These are phyloP conservation scores for Ceratobasidium sp. DNA, from an alignment of 1,284 basidiomycete genomes.

Conservation along the genomic window DNA sequence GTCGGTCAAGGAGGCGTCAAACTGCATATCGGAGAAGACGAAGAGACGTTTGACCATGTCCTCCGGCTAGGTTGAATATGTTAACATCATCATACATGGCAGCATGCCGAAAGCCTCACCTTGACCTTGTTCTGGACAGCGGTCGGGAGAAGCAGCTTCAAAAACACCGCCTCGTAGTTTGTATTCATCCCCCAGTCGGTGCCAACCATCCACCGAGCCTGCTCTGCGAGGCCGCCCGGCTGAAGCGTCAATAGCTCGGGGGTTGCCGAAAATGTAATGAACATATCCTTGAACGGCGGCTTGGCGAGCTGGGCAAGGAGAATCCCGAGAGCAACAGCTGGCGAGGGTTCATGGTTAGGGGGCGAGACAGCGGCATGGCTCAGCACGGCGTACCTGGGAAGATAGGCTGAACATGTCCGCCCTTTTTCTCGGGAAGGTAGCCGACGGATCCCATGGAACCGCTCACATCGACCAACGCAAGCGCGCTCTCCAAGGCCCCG, in stretches of 20 bases:
- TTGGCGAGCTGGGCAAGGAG: slow-evolving; percentile 68
- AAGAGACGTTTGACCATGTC: slow-evolving; percentile 77
- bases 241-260: slow-evolving; percentile 65
- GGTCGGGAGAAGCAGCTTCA: slow-evolving; percentile 67
- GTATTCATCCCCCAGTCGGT: slow-evolving; percentile 69
- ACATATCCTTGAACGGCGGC: slow-evolving; percentile 70
- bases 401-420: slow-evolving; percentile 59
- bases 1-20: slow-evolving; percentile 59
- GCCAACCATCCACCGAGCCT: slow-evolving; percentile 57
- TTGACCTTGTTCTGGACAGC: slow-evolving; percentile 66
- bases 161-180: slow-evolving; percentile 68
- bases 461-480: slow-evolving; percentile 79
- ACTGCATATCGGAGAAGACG: slow-evolving; percentile 82
- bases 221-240: slow-evolving; percentile 53
- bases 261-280: slow-evolving; percentile 71
- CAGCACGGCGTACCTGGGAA: slow-evolving; percentile 54
- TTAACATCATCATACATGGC: not conserved
- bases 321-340: slow-evolving; percentile 71
- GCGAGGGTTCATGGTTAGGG: not conserved
- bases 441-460: slow-evolving; percentile 69
- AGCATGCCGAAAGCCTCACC: slow-evolving; percentile 3
- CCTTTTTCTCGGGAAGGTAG: not conserved
- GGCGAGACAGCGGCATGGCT: not conserved
- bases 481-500: slow-evolving; percentile 66
- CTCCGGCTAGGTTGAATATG: slow-evolving; percentile 55